Evolutionary conservation across 179 eudicot species (phyloP), one percentile per base, ranked within the genome.

Genomic region (Patellifolia procumbens): DNA sequence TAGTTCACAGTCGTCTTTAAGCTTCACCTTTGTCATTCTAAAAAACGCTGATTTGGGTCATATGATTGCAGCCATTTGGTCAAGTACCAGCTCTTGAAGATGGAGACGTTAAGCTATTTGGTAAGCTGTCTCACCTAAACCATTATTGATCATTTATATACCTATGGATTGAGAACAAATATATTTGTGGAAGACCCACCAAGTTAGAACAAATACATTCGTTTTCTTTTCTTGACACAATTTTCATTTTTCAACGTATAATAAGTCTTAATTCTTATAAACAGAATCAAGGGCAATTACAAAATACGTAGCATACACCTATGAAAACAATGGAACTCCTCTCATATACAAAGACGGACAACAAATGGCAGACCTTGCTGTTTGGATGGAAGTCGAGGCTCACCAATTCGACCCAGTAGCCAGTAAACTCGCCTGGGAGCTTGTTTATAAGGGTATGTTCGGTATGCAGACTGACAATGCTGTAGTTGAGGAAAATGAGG

Each of bases 251-350:
- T n/a, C n/a, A n/a, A n/a, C n/a, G n/a, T n/a, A n/a, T n/a, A n/a
- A n/a, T n/a, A n/a, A n/a, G n/a, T n/a, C n/a, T n/a, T n/a, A n/a
- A n/a, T n/a, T n/a, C n/a, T n/a, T n/a, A n/a, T n/a, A 51, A 55
- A 76, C 82, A 88, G 94, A 92, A 70, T 92, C 97, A 22, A 88
- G 97, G 79, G 97, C 97, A n/a, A 86, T 90, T 15, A 80, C 84
- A 24, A 78, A 77, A 22, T 90, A 90, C 85, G 65, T 91, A 20
- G 84, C 87, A 19, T 81, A 80, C 56, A 69, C 74, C 1, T 84
- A 92, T 20, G 81, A 74, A 4, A 75, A 75, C 68, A 80, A 86
- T 19, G 97, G 93, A n/a, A 89, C 77, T 24, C 81, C 80, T 1
- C 77, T 92, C 13, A 1, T 86, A 1, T 49, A 15, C 79, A 49